Evolutionary conservation across 495 filamentous ascomycete genomes (phyloP).

Genomic region (Aspergillus incahuasiensis): DNA sequence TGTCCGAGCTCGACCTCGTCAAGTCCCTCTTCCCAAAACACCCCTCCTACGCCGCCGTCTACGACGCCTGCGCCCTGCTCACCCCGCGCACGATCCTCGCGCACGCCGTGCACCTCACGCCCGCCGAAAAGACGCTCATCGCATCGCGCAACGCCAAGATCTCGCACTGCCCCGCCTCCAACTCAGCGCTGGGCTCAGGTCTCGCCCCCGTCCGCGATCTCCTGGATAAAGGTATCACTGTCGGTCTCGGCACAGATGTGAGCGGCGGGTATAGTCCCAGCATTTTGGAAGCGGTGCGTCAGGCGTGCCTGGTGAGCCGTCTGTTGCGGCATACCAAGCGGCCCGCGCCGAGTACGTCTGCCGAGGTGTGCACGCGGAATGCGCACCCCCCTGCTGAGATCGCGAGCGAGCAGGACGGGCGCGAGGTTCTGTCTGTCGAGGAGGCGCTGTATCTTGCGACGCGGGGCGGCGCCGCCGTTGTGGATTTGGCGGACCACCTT

Average conservation of each 20-base stretch:
- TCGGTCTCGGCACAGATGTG: conserved; percentile 87
- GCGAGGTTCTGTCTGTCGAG: conserved; percentile 63
- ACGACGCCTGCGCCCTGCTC: conserved; percentile 67
- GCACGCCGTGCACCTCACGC: conserved; percentile 73
- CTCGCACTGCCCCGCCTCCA: conserved; percentile 81
- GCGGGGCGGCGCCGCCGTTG: conserved; percentile 65
- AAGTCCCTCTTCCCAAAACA: conserved; percentile 60
- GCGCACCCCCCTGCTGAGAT: too few relatives aligned
- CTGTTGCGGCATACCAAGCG: conserved; percentile 28
- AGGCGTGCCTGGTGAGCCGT: conserved; percentile 70
- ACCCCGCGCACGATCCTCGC: conserved; percentile 74
- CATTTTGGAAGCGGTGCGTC: conserved; percentile 73
- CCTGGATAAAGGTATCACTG: conserved; percentile 66
- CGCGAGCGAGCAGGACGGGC: conserved; percentile 8
- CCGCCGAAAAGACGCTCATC: conserved; percentile 60
- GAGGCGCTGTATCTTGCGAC: conserved; percentile 80
- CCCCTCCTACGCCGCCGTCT: conserved; percentile 68
- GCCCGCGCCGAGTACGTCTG: background rate
- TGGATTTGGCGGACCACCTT: conserved; percentile 60
- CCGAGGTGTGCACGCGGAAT: background rate
- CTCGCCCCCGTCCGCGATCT: conserved; percentile 65
- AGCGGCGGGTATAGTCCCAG: conserved; percentile 77
- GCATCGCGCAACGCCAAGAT: conserved; percentile 57
- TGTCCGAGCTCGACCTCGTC: conserved; percentile 65
- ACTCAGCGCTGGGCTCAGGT: conserved; percentile 73